phyloP scores from a whole-genome alignment of 2,329 filamentous ascomycete genomes.

The Botrytis deweyae region DNA sequence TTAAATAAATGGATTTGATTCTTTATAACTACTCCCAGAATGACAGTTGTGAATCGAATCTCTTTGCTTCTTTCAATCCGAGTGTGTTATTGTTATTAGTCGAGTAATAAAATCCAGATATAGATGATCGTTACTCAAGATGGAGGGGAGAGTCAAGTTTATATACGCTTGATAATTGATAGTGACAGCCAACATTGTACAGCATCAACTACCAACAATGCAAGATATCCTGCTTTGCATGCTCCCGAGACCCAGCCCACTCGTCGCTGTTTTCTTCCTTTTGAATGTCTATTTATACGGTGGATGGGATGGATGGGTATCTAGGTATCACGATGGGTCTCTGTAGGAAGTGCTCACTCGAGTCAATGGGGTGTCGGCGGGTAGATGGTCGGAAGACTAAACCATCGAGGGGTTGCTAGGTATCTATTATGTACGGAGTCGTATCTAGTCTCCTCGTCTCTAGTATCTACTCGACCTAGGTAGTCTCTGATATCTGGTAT shows the following conservation, averaged over 20 bases:
- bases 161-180: background rate
- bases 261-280: background rate
- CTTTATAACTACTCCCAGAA: background rate
- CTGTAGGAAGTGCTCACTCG: background rate
- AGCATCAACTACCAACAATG: background rate
- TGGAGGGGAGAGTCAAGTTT: constrained; percentile 1
- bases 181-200: background rate
- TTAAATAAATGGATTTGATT: background rate
- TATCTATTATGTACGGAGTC: no score
- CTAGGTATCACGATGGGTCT: background rate
- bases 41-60: background rate
- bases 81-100: background rate
- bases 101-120: background rate
- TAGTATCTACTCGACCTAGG: background rate
- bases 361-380: no score
- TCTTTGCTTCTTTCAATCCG: background rate
- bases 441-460: no score
- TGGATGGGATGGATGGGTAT: background rate
- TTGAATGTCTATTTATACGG: background rate
- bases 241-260: background rate
- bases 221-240: background rate
- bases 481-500: background rate
- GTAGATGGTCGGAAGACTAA: background rate
- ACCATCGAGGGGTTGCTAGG: background rate
- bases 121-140: constrained; percentile 13